Percentiles rank a stretch among this genome's conserved stretches.
These are phyloP conservation scores for Cladosporium halotolerans DNA, from an alignment of 2,329 filamentous ascomycete genomes.

Conservation along the genomic window DNA sequence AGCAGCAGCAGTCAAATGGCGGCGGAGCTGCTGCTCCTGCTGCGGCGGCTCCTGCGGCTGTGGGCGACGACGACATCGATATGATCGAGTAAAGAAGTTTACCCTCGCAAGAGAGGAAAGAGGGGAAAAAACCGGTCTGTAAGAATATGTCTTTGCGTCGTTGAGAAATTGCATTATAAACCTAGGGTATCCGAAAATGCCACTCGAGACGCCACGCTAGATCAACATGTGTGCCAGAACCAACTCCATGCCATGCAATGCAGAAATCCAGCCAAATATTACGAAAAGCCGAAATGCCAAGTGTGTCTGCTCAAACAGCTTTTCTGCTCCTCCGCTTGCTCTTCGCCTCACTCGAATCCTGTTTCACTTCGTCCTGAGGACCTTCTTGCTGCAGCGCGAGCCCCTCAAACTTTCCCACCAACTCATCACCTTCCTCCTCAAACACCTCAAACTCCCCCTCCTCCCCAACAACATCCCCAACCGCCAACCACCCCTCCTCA, in stretches of 20 bases:
- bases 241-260: neutral
- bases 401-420: neutral
- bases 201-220: slow-evolving; percentile 3
- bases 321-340: neutral
- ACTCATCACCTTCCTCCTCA: slow-evolving; percentile 1
- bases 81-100: slow-evolving; percentile 26
- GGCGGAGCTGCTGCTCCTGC: slow-evolving; percentile 18
- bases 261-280: neutral
- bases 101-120: neutral
- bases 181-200: neutral
- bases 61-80: slow-evolving; percentile 27
- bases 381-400: neutral
- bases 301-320: neutral
- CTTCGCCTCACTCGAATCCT: neutral
- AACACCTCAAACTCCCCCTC: slow-evolving; percentile 14
- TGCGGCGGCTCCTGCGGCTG: slow-evolving; percentile 12
- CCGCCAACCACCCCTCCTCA: slow-evolving; percentile 30
- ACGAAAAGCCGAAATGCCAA: neutral
- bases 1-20: slow-evolving; percentile 36
- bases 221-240: neutral
- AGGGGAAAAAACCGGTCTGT: neutral
- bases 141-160: neutral
- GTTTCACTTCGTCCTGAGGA: neutral
- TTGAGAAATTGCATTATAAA: neutral
- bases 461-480: slow-evolving; percentile 30